Percentiles rank a stretch among this genome's conserved stretches.
Conservation (phyloP, 768 basidiomycete genomes). For the Panaeolus cyanescens region DNA sequence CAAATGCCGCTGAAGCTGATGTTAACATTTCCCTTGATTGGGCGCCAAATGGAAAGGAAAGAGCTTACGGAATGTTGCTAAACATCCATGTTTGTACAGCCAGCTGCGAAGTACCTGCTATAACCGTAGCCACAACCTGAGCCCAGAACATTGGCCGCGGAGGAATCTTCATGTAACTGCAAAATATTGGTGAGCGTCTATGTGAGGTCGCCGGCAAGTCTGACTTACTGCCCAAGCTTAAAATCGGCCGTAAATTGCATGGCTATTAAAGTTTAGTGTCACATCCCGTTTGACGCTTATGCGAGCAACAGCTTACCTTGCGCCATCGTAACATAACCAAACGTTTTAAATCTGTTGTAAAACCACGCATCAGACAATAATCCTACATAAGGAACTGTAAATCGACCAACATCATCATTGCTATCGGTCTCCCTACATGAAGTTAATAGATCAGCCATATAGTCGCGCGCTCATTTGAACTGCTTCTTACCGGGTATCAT, state of each 20-base stretch:
- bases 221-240: slow-evolving; percentile 74
- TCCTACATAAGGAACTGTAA: not conserved
- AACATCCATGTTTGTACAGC: slow-evolving; percentile 76
- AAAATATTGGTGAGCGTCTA: not conserved
- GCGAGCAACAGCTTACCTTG: slow-evolving; percentile 32
- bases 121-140: slow-evolving; percentile 58
- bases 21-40: not conserved
- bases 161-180: slow-evolving; percentile 42
- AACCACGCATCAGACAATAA: not conserved
- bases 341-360: slow-evolving; percentile 41
- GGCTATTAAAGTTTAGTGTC: slow-evolving; percentile 34
- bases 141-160: slow-evolving; percentile 68
- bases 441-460: slow-evolving; percentile 3
- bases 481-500: slow-evolving; percentile 39
- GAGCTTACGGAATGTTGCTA: slow-evolving; percentile 50
- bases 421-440: slow-evolving; percentile 60
- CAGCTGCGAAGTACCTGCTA: slow-evolving; percentile 70
- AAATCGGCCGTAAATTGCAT: slow-evolving; percentile 74
- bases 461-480: not conserved
- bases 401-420: slow-evolving; percentile 66
- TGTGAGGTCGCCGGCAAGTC: not conserved
- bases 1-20: slow-evolving; percentile 46
- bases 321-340: slow-evolving; percentile 66
- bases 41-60: not conserved
- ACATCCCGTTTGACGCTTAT: not conserved